Conservation (phyloP, 2,329 filamentous ascomycete genomes). For the Pseudogymnoascus sp. region DNA sequence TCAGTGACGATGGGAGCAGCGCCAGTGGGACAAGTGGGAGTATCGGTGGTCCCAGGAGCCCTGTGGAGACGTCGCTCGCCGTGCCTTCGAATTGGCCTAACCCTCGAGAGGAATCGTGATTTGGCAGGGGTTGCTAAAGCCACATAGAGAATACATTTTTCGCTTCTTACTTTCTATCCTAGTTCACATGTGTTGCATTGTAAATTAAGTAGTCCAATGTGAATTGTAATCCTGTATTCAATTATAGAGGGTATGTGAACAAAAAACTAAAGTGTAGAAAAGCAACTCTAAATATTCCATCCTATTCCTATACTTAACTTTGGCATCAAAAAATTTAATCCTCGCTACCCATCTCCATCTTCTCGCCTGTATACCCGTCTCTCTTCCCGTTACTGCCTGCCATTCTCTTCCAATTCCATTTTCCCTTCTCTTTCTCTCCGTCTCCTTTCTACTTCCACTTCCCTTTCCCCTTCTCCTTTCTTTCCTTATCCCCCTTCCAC, state of each 20-base stretch:
- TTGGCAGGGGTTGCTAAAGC: background rate
- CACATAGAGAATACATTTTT: background rate
- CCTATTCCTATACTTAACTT: background rate
- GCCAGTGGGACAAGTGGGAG: slow-evolving; percentile 30
- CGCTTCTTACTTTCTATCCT: background rate
- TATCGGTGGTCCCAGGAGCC: slow-evolving; percentile 45
- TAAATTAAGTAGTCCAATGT: background rate
- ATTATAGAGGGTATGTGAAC: background rate
- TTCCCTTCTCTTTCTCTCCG: background rate
- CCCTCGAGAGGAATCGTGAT: background rate
- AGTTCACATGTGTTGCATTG: background rate
- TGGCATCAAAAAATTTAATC: background rate
- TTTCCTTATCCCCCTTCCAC: background rate
- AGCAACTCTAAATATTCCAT: background rate
- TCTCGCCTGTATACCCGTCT: background rate
- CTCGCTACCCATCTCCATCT: background rate
- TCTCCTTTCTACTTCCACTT: background rate
- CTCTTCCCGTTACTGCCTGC: background rate
- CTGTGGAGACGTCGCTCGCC: slow-evolving; percentile 19
- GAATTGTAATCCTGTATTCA: background rate
- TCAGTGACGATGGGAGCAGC: slow-evolving; percentile 32
- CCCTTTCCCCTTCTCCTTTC: background rate
- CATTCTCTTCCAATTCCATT: background rate
- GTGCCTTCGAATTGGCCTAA: slow-evolving; percentile 1
- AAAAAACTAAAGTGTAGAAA: background rate